Evolutionary conservation across 352 stramenopile genomes (phyloP), one percentile per base, ranked within the genome.

Genomic region (Globisporangium splendens): DNA sequence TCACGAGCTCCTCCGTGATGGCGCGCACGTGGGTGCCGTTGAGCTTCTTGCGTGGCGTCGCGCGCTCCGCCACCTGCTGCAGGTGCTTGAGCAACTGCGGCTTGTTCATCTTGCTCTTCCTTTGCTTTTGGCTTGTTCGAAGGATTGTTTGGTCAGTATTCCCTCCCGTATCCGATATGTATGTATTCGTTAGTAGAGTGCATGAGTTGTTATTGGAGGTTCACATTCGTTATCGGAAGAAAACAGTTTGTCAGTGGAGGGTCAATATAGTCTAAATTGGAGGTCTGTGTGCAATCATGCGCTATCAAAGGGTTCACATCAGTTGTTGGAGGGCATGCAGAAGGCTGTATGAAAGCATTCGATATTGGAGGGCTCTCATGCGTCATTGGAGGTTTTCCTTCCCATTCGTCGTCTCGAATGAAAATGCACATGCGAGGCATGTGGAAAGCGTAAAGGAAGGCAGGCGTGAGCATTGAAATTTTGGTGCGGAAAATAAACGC

Each of bases 31-130:
- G 74, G 33, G 74, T 46, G 10, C 59, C 60, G 42, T 73, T 84
- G 11, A 84, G 59, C 35, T 60, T 59, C 68, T 84, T 84, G 35
- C 62, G 67, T 17, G 56, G 44, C 59, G 72, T 69, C 41, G 72
- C 62, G 54, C 61, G 49, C 56, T 73, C 51, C 31, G 73, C 73
- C 18, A 61, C 66, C 28, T 41, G 58, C 61, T 78, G 66, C 55
- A 83, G 56, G 61, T 83, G 70, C 64, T 80, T 79, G 63, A 83
- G 61, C 42, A 83, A 59, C 55, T 77, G 57, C 22, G 52, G 33
- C 62, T 83, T 83, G 47, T 75, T 79, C 70, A 79, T 79, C 8
- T 17, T 21, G 31, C 11, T 20, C 6, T 41, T 12, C 7, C 35
- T 7, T 12, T 41, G 35, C 35, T 7, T 41, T 41, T 7, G 35